These are phyloP conservation scores for Holtermanniella nyarrowii DNA, from an alignment of 768 basidiomycete species.

Conservation along the genomic window DNA sequence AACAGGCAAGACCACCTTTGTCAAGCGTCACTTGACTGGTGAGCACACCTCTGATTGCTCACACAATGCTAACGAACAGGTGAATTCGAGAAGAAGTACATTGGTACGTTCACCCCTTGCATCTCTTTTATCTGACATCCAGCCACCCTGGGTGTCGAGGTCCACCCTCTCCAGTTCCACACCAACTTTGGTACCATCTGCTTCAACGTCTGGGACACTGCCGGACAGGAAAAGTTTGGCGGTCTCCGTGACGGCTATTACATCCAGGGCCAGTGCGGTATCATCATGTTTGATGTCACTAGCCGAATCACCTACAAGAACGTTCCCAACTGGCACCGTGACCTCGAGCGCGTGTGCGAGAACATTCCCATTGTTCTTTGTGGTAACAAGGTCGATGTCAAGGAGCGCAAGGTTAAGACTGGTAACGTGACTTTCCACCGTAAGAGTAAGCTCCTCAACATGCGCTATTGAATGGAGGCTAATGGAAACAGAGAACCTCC, in stretches of 20 bases:
- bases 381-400: conserved; percentile 99
- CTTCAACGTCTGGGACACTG: conserved; percentile 99
- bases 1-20: conserved; percentile 92
- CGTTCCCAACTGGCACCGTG: conserved; percentile 99
- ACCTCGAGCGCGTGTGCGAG: conserved; percentile 94
- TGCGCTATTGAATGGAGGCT: neutral
- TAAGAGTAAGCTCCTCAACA: conserved; percentile 54
- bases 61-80: no score
- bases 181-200: conserved; percentile 99
- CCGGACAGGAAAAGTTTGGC: conserved; percentile 99
- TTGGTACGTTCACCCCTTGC: conserved; percentile 52
- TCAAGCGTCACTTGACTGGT: conserved; percentile 93
- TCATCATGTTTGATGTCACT: conserved; percentile 99
- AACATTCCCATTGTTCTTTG: conserved; percentile 99
- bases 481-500: conserved; percentile 60
- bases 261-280: conserved; percentile 69
- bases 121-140: conserved; percentile 19
- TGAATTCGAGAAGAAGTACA: conserved; percentile 99
- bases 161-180: conserved; percentile 87
- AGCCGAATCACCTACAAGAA: conserved; percentile 99
- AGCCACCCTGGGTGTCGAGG: conserved; percentile 99
- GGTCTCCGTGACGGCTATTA: conserved; percentile 78
- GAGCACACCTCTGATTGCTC: no score
- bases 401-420: conserved; percentile 99
- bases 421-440: conserved; percentile 98